Evolutionary conservation across 805 yeast genomes (phyloP), one percentile per base, ranked within the genome.

Genomic region (Kodamaea jinghongensis): DNA sequence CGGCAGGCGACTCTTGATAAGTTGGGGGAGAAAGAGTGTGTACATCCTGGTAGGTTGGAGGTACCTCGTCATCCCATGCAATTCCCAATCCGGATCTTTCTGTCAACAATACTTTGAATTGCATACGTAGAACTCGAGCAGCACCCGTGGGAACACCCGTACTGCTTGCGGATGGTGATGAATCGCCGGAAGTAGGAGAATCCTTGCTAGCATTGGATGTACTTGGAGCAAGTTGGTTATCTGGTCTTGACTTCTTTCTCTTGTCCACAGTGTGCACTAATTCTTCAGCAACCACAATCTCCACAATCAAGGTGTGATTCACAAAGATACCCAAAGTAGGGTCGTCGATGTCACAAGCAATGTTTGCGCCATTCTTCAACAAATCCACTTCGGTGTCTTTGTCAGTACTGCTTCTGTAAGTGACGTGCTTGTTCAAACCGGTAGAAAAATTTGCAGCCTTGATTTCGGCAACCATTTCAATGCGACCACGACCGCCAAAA

Each of bases 1-100:
- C 27, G 7, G 36, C 29, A 1, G 57, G 43, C 0, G 57, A 41
- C 33, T 56, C 62, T 26, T 50, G 50, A 47, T 93, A 91, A 2
- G 80, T 78, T 1, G 99, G 99, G 0, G 99, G 99, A 15, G 90
- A 79, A 31, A 87, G 70, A 0, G 95, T 79, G 20, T 79, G 71
- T 14, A 93, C 89, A 49, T 88, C 91, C 39, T 79, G 87, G 54
- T 93, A 93, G 14, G 89, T 85, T 1, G 99, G 99, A 2, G 99
- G 99, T 12, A 95, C 98, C 61, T 93, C 99, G 56, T 91, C 97
- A 61, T 91, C 97, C 98, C 99, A 93, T 0, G 97, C 85, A 22
- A 93, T 87, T 4, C 99, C 99, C 30, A 93, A 71, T 0, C 99
- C 99, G 0, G 96, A 83, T 44, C 98, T 72, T 57, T 90, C 98